Evolutionary conservation across 1,284 basidiomycete genomes (phyloP).

Genomic region (Cryptococcus hybrid): DNA sequence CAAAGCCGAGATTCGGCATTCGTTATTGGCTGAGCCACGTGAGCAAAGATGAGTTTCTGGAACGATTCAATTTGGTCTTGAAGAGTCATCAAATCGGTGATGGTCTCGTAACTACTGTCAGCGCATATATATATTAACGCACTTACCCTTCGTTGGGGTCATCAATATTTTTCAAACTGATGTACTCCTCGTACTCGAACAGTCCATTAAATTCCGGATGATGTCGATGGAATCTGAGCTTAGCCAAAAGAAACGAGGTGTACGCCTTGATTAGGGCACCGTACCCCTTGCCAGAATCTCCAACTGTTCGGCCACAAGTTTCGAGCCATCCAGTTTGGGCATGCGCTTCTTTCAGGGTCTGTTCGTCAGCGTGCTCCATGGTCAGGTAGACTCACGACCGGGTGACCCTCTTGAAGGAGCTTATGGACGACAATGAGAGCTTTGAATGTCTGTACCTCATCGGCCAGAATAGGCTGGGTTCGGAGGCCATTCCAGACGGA

Average conservation of each 20-base stretch:
- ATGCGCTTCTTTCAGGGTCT: conserved; percentile 90
- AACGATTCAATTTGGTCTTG: conserved; percentile 98
- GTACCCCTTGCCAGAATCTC: conserved; percentile 80
- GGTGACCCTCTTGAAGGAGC: conserved; percentile 91
- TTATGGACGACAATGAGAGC: conserved; percentile 94
- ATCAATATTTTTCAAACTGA: conserved; percentile 91
- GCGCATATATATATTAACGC: background rate
- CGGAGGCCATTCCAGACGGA: conserved; percentile 95
- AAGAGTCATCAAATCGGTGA: conserved; percentile 89
- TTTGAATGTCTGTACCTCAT: conserved; percentile 97
- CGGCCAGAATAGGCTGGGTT: conserved; percentile 89
- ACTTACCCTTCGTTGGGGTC: conserved; percentile 95
- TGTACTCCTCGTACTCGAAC: conserved; percentile 96
- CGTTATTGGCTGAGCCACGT: conserved; percentile 85
- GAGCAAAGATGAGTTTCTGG: conserved; percentile 91
- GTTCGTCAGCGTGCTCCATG: conserved; percentile 9
- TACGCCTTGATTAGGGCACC: conserved; percentile 88
- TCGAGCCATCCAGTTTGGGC: conserved; percentile 96
- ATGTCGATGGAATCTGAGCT: conserved; percentile 88
- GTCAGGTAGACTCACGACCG: conserved; percentile 61
- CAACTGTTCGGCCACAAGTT: conserved; percentile 84
- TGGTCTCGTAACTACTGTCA: conserved; percentile 79
- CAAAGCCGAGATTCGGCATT: conserved; percentile 88
- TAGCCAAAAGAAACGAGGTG: conserved; percentile 90
- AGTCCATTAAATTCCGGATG: conserved; percentile 94